phyloP scores from a whole-genome alignment of 768 basidiomycete species.

The Suillus spraguei region DNA sequence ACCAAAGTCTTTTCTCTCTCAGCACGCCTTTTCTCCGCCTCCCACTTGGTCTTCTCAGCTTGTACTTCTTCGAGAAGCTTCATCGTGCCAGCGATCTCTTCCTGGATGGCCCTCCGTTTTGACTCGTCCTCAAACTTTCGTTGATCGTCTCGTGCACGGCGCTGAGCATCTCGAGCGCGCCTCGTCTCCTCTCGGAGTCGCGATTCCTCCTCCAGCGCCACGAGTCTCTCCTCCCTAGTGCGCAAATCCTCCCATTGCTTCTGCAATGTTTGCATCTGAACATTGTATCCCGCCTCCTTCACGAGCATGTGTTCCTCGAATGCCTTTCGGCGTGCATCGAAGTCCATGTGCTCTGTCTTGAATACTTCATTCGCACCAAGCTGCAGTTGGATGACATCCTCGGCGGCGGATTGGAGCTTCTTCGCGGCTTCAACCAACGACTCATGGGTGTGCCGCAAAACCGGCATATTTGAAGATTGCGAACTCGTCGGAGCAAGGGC shows the following conservation, averaged over 20 bases:
- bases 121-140: constrained; percentile 19
- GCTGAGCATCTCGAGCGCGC: constrained; percentile 18
- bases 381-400: constrained; percentile 17
- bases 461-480: constrained; percentile 1
- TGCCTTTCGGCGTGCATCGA: constrained; percentile 24
- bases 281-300: constrained; percentile 22
- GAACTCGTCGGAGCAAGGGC: neutral
- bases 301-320: constrained; percentile 25
- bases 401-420: constrained; percentile 14
- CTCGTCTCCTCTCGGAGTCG: constrained; percentile 29
- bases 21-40: neutral
- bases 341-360: constrained; percentile 1
- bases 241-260: constrained; percentile 22
- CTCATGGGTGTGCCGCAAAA: constrained; percentile 13
- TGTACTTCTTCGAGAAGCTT: constrained; percentile 21
- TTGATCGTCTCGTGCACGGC: constrained; percentile 32
- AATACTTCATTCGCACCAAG: constrained; percentile 22
- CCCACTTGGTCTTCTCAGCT: constrained; percentile 13
- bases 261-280: constrained; percentile 23
- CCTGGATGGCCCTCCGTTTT: constrained; percentile 19
- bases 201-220: constrained; percentile 26
- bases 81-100: constrained; percentile 23
- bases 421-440: constrained; percentile 19
- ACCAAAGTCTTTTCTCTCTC: constrained; percentile 2
- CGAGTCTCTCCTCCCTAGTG: constrained; percentile 21